Evolutionary conservation across 305 asterid genomes (phyloP), one percentile per base, ranked within the genome.

Genomic region (Solanum hybrid): DNA sequence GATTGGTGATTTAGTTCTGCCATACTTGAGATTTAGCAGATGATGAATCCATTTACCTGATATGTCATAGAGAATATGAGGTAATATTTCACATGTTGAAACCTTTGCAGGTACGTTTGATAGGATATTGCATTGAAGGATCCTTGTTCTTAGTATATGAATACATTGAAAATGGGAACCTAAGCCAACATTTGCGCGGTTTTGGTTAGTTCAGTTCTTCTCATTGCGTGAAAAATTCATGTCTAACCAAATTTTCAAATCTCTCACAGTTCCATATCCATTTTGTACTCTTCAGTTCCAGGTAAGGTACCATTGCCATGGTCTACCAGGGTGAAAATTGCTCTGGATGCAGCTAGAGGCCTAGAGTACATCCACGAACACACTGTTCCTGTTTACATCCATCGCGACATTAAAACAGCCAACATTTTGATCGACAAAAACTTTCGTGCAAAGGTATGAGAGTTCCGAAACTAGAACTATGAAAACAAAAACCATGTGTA

Each of bases 291-390:
- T 42, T 86, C 51, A 77, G 9, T 88, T 89, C 88, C 89, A 94
- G 98, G 88, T n/a, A 89, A 78, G 86, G 96, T 93, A 42, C 93
- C 95, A n/a, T 90, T 96, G 90, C 75, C 95, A 36, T 96, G 99
- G 99, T 75, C 94, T 27, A 92, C 93, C n/a, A 93, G 99, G 93
- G 92, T 96, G 88, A 96, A 95, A 92, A 94, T 96, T 26, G 98
- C 98, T 73, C 97, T 96, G 24, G 99, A 96, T 93, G 95, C 99
- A 7, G 99, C 99, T 7, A 93, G 99, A 94, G 99, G 98, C 45
- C 98, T 96, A 17, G 99, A 96, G 91, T 95, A 96, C 94, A 96
- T 96, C 78, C 99, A 96, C 35, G 99, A 95, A 89, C 98, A 96
- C 91, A 95, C 99, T 0, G 97, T 96, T 88, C 99, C 98, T 6